Base-by-base conservation (phyloP, 2,329 filamentous ascomycete genomes). In the Aspergillus piperis region DNA sequence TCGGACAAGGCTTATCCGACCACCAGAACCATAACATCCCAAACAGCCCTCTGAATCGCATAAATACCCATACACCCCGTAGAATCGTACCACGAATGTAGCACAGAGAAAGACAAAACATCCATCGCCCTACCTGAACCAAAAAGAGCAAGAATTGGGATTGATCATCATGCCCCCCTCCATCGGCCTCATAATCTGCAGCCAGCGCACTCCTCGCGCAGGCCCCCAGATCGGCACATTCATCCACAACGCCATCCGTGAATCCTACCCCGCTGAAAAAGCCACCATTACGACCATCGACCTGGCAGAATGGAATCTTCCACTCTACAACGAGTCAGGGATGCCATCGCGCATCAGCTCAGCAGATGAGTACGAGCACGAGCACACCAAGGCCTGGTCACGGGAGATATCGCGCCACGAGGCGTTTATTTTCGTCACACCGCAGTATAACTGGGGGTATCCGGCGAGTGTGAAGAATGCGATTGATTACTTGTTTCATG, bases 401-500 rank as follows among this genome's bases (percentile, higher is more conserved):
- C 44, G 59, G 0, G 66, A 74, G 19, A 75, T 81, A 47, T 57
- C 62, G 0, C 61, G 66, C 8, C 71, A 74, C 59, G 67, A 71
- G 11, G 78, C 67, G 0, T 81, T 78, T 51, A 74, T 81, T 55
- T 80, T 81, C 57, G 67, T 80, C 5, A 73, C 73, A 2, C 77
- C 78, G 2, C 77, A 78, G 42, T 88, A 87, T 68, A 87, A 88
- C 74, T 82, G 75, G 69, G 80, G 83, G 23, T 73, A 86, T 5
- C 76, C 85, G 0, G 84, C 81, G 0, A 79, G 75, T 6, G 72
- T 84, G 52, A 88, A 88, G 76, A 88, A 87, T 67, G 85, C 86
- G 5, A 79, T 88, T 58, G 86, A 88, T 69, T 88, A 85, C 66
- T 77, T 88, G 0, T 81, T 78, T 65, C 74, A 86, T 65, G 85